phyloP scores from a whole-genome alignment of 768 basidiomycete genomes.

The Boletales sp. region DNA sequence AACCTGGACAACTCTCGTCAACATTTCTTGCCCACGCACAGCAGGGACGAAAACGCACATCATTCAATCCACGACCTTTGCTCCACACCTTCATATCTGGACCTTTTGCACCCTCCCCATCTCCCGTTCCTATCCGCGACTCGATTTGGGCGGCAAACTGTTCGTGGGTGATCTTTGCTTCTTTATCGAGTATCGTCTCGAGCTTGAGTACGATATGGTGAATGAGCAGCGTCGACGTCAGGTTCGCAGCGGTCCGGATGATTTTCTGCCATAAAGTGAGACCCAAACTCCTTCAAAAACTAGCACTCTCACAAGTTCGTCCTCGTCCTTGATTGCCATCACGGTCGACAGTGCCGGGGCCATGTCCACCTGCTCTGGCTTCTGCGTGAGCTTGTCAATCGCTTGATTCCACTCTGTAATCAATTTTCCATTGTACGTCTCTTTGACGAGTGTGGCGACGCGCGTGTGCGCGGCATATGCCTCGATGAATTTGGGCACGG shows the following conservation, averaged over 20 bases:
- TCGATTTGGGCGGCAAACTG: slow-evolving; percentile 84
- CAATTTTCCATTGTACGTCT: slow-evolving; percentile 81
- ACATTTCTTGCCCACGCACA: background rate
- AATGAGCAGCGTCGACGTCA: slow-evolving; percentile 83
- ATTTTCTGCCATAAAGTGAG: slow-evolving; percentile 55
- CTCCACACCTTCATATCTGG: slow-evolving; percentile 94
- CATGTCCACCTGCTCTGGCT: slow-evolving; percentile 80
- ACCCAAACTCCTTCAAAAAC: background rate
- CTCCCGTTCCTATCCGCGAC: slow-evolving; percentile 76
- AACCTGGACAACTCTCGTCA: slow-evolving; percentile 45
- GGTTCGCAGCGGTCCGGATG: slow-evolving; percentile 64
- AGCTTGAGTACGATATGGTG: slow-evolving; percentile 86
- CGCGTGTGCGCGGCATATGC: slow-evolving; percentile 58
- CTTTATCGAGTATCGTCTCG: slow-evolving; percentile 87
- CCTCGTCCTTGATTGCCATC: slow-evolving; percentile 86
- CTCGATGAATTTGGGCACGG: slow-evolving; percentile 64
- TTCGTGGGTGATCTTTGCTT: slow-evolving; percentile 88
- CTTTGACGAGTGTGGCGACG: slow-evolving; percentile 78
- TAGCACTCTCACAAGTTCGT: slow-evolving; percentile 71
- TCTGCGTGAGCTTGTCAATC: slow-evolving; percentile 48
- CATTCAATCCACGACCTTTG: slow-evolving; percentile 67
- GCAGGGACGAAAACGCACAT: slow-evolving; percentile 47
- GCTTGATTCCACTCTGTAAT: slow-evolving; percentile 81
- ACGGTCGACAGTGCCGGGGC: slow-evolving; percentile 68
- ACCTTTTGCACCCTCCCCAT: slow-evolving; percentile 59